Evolutionary conservation across 352 stramenopile genomes (phyloP).

Genomic region (Phytopythium vexans): DNA sequence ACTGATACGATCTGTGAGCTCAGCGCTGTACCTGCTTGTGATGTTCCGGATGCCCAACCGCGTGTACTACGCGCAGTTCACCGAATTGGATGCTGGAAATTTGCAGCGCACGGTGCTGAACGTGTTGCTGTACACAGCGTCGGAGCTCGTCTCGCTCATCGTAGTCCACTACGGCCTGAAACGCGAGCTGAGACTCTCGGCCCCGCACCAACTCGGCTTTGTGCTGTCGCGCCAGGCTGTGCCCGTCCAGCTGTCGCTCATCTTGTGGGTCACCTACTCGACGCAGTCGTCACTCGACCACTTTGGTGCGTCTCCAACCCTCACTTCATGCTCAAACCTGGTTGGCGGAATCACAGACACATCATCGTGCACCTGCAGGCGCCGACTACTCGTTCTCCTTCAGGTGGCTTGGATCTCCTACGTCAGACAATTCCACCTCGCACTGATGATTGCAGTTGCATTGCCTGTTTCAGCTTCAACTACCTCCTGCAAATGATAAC

Average conservation of each 20-base stretch:
- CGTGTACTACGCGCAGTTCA: conserved; percentile 25
- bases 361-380: conserved; percentile 6
- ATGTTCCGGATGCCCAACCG: conserved; percentile 22
- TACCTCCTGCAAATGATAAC: too few relatives aligned
- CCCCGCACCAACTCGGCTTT: conserved; percentile 20
- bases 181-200: conserved; percentile 9
- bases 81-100: background rate
- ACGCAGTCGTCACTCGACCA: conserved; percentile 14
- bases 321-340: background rate
- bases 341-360: conserved; percentile 4
- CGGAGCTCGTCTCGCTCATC: conserved; percentile 25
- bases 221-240: conserved; percentile 16
- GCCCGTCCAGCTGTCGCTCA: conserved; percentile 15
- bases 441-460: background rate
- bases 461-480: background rate
- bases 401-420: conserved; percentile 8
- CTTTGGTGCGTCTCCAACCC: conserved; percentile 7
- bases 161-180: conserved; percentile 5
- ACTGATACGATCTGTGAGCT: background rate
- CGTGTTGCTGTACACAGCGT: conserved; percentile 16
- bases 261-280: conserved; percentile 21
- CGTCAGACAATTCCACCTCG: too few relatives aligned
- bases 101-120: conserved; percentile 3
- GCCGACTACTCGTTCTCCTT: conserved; percentile 24
- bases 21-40: conserved; percentile 17